A percentile compares a stretch with the other conserved stretches of the same genome.
phyloP scores from a whole-genome alignment of 331 rosid species.

The Telfairia occidentalis region DNA sequence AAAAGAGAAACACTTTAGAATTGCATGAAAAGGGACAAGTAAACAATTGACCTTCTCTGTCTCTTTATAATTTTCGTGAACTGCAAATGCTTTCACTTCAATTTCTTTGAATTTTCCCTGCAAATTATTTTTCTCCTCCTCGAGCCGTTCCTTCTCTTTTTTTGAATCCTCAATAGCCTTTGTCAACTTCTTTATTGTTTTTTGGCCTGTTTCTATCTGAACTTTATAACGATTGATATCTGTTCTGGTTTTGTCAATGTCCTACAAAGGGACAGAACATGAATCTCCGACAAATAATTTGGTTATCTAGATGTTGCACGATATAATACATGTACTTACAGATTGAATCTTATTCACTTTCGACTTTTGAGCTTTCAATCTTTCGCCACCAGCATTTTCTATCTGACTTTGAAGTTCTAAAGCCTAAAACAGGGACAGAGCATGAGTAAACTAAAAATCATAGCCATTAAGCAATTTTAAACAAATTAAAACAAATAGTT shows the following conservation, averaged over 20 bases:
- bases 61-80: slow-evolving; percentile 53
- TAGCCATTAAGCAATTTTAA: not conserved
- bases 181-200: slow-evolving; percentile 64
- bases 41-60: slow-evolving; percentile 51
- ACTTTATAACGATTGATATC: slow-evolving; percentile 86
- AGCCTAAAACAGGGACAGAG: slow-evolving; percentile 32
- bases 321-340: slow-evolving; percentile 40
- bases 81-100: slow-evolving; percentile 71
- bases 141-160: slow-evolving; percentile 57
- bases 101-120: slow-evolving; percentile 51
- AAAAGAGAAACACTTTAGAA: not conserved
- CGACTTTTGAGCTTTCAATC: slow-evolving; percentile 60
- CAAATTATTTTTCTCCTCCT: slow-evolving; percentile 51
- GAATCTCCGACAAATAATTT: slow-evolving; percentile 16
- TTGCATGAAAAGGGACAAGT: slow-evolving; percentile 6
- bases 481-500: not conserved
- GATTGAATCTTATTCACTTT: slow-evolving; percentile 78
- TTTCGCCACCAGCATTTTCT: slow-evolving; percentile 92
- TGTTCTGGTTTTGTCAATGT: slow-evolving; percentile 63
- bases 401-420: slow-evolving; percentile 60
- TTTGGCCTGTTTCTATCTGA: slow-evolving; percentile 79
- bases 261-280: slow-evolving; percentile 34
- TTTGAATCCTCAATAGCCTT: slow-evolving; percentile 76
- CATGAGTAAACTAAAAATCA: not conserved
- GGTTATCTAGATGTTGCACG: slow-evolving; percentile 14